Evolutionary conservation across 352 stramenopile species (phyloP).

Genomic region (Pythium biforme): DNA sequence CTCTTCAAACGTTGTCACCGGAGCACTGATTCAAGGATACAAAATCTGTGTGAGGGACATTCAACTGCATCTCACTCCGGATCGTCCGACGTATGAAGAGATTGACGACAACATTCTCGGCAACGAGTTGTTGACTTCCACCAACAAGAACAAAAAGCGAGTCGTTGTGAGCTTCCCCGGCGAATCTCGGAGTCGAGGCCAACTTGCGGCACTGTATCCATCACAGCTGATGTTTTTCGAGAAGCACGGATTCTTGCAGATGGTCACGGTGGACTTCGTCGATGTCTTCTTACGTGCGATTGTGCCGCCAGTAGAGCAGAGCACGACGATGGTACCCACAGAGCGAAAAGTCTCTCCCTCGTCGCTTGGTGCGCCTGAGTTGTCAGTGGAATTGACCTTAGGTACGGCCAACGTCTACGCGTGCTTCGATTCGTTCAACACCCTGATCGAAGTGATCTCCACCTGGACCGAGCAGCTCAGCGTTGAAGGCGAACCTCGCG

Average conservation of each 20-base stretch:
- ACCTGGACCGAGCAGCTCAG: slow-evolving; percentile 73
- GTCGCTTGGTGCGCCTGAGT: slow-evolving; percentile 52
- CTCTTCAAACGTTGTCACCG: slow-evolving; percentile 85
- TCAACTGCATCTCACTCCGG: slow-evolving; percentile 68
- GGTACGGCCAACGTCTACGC: slow-evolving; percentile 87
- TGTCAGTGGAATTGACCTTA: slow-evolving; percentile 80
- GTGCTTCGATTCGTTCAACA: slow-evolving; percentile 90
- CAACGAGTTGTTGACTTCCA: slow-evolving; percentile 55
- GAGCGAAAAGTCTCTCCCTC: slow-evolving; percentile 35
- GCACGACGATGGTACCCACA: background rate
- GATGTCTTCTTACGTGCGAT: slow-evolving; percentile 79
- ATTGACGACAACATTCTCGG: slow-evolving; percentile 65
- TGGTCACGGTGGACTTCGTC: slow-evolving; percentile 83
- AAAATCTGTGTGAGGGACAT: slow-evolving; percentile 77
- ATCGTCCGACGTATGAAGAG: slow-evolving; percentile 62
- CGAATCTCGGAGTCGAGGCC: slow-evolving; percentile 26
- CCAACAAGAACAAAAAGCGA: slow-evolving; percentile 39
- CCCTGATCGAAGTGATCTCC: slow-evolving; percentile 68
- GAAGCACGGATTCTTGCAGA: slow-evolving; percentile 79
- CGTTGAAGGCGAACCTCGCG: slow-evolving; percentile 50
- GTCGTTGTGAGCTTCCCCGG: slow-evolving; percentile 40
- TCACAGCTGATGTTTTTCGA: slow-evolving; percentile 80
- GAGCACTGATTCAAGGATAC: slow-evolving; percentile 84
- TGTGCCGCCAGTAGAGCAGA: slow-evolving; percentile 35
- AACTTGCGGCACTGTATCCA: slow-evolving; percentile 42